A percentile compares a stretch with the other conserved stretches of the same genome.
Evolutionary conservation across 805 yeast genomes (phyloP).

Genomic region (Sugiyamaella smithiae): DNA sequence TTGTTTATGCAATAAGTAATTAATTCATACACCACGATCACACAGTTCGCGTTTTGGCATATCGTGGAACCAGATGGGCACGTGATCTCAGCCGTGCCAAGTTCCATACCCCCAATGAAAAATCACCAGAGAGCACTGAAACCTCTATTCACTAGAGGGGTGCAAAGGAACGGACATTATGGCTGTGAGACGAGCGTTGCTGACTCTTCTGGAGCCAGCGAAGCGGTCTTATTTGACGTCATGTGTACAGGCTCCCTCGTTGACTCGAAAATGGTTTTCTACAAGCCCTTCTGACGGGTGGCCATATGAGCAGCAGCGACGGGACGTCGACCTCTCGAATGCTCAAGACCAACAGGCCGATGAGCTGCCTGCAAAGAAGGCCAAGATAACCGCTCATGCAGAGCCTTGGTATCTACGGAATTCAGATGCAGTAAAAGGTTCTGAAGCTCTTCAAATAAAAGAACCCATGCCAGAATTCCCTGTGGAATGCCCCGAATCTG

Average conservation of each 20-base stretch:
- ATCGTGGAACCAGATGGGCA: too few relatives aligned
- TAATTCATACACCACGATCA: too few relatives aligned
- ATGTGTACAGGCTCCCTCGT: constrained; percentile 3
- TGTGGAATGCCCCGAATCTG: constrained; percentile 49
- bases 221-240: constrained; percentile 9
- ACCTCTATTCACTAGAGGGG: not conserved
- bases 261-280: constrained; percentile 5
- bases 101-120: not conserved
- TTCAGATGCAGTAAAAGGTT: constrained; percentile 14
- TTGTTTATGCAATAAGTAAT: too few relatives aligned
- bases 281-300: not conserved
- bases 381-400: not conserved
- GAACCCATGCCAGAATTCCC: constrained; percentile 59
- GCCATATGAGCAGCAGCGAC: not conserved
- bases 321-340: not conserved
- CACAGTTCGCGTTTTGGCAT: too few relatives aligned
- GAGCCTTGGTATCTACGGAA: constrained; percentile 26
- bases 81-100: too few relatives aligned
- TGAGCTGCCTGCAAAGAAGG: not conserved
- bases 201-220: constrained; percentile 10
- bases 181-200: constrained; percentile 9
- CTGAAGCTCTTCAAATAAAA: constrained; percentile 6
- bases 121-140: not conserved
- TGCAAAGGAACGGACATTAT: not conserved
- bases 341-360: not conserved